Conservation (phyloP, 495 filamentous ascomycete genomes). For the Aspergillus sparsus region DNA sequence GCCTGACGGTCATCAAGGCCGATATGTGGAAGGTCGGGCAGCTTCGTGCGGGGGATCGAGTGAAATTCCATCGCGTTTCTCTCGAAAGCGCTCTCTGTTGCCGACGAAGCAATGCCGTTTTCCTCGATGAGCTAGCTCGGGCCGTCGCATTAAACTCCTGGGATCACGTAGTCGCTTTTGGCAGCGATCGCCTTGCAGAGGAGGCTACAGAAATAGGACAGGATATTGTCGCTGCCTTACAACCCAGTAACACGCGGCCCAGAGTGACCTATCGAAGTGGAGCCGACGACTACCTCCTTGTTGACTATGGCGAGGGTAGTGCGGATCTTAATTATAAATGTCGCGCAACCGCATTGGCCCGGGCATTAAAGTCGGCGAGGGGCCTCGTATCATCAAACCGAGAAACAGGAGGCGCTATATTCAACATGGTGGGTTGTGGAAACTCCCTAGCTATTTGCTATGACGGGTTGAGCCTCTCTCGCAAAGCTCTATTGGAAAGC, state of each 20-base stretch:
- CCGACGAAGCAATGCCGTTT: background rate
- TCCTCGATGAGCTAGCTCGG: background rate
- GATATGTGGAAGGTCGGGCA: constrained; percentile 31
- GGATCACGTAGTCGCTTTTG: background rate
- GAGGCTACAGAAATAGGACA: background rate
- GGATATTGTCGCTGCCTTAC: background rate
- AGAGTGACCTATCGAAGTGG: background rate
- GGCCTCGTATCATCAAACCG: background rate
- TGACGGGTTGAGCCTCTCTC: background rate
- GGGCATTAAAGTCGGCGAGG: background rate
- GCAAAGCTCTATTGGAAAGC: background rate
- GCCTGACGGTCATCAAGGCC: constrained; percentile 18
- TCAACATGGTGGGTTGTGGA: background rate
- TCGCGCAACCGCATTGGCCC: background rate
- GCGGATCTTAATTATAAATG: background rate
- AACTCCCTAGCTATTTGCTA: background rate
- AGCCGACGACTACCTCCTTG: background rate
- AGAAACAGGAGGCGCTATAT: background rate
- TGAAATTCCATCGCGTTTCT: constrained; percentile 7
- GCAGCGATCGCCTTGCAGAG: background rate
- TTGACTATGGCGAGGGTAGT: background rate
- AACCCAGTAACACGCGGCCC: background rate
- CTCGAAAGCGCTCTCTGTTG: constrained; percentile 7
- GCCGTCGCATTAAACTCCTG: background rate
- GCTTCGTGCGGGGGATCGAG: constrained; percentile 21